Percentiles rank a stretch among this genome's conserved stretches.
These are phyloP conservation scores for Thoreauomyces humboldtii DNA, from an alignment of 192 early-diverging fungal species.

Conservation along the genomic window DNA sequence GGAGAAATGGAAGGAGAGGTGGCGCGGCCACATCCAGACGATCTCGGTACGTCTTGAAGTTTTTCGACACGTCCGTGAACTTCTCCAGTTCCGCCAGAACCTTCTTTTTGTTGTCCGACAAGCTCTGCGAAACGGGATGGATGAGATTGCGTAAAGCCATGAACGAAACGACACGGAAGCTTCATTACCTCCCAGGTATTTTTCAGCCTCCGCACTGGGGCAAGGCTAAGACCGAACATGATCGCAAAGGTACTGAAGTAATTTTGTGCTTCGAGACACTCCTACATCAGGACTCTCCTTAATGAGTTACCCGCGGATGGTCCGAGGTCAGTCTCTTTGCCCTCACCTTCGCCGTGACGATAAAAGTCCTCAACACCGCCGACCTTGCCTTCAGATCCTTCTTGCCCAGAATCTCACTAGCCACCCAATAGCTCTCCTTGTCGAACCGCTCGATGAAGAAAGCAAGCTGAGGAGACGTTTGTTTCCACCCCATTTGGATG, in stretches of 20 bases:
- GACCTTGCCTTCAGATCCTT: constrained; percentile 47
- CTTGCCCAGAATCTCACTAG: constrained; percentile 45
- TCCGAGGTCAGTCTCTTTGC: too few species aligned
- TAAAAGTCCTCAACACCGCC: constrained; percentile 42
- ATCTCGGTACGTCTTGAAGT: constrained; percentile 59
- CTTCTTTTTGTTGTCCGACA: constrained; percentile 45
- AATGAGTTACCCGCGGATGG: neutral
- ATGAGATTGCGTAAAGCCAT: neutral
- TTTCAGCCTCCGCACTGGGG: constrained; percentile 53
- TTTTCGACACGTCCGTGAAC: constrained; percentile 51
- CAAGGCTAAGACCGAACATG: constrained; percentile 50
- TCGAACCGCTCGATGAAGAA: constrained; percentile 57
- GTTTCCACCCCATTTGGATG: constrained; percentile 52
- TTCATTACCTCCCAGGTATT: constrained; percentile 56
- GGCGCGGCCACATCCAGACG: constrained; percentile 34
- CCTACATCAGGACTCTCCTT: neutral
- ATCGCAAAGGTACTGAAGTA: constrained; percentile 57
- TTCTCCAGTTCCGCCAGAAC: constrained; percentile 46
- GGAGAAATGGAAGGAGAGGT: constrained; percentile 58
- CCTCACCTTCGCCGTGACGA: constrained; percentile 44
- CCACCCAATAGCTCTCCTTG: constrained; percentile 58
- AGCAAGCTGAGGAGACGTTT: constrained; percentile 40
- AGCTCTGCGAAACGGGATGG: constrained; percentile 29
- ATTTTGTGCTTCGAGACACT: constrained; percentile 37
- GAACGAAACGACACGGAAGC: too few species aligned